Percentiles rank a stretch among this genome's conserved stretches.
Conservation (phyloP, 2,329 filamentous ascomycete species). For the Lasiodiplodia sp. region DNA sequence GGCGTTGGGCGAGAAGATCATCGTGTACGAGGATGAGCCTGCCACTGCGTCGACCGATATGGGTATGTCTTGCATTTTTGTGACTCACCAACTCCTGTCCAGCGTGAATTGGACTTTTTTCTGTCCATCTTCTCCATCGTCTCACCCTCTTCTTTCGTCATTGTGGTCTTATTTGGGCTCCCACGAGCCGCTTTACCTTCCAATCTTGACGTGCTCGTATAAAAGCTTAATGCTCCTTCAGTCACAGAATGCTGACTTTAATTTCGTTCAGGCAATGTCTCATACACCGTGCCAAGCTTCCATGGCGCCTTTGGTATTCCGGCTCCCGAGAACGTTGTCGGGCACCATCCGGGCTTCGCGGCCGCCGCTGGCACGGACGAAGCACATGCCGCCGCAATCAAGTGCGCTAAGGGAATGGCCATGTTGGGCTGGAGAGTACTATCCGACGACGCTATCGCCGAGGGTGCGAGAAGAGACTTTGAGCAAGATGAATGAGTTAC, state of each 20-base stretch:
- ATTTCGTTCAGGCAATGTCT: slow-evolving; percentile 50
- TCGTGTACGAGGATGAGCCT: slow-evolving; percentile 48
- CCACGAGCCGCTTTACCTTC: neutral
- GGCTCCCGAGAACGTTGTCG: slow-evolving; percentile 44
- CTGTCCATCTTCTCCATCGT: neutral
- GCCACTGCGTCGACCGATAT: slow-evolving; percentile 58
- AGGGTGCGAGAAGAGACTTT: slow-evolving; percentile 34
- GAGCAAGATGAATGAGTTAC: slow-evolving; percentile 23
- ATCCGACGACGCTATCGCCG: slow-evolving; percentile 33
- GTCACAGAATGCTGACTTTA: neutral
- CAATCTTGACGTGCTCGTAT: neutral
- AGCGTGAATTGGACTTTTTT: neutral
- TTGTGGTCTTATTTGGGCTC: neutral
- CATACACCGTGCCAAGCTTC: slow-evolving; percentile 56
- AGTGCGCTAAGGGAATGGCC: slow-evolving; percentile 57
- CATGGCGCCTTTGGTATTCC: slow-evolving; percentile 59
- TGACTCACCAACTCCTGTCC: neutral
- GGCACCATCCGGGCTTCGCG: slow-evolving; percentile 54
- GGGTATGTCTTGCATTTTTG: slow-evolving; percentile 40
- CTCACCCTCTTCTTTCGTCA: neutral
- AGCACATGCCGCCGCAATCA: slow-evolving; percentile 52
- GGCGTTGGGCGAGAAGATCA: slow-evolving; percentile 46
- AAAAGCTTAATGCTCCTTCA: neutral
- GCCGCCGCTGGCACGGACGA: slow-evolving; percentile 50
- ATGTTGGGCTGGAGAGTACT: slow-evolving; percentile 34